A percentile compares a stretch with the other conserved stretches of the same genome.
Evolutionary conservation across 1,284 basidiomycete species (phyloP).

Genomic region (Hypsizygus ulmarius): DNA sequence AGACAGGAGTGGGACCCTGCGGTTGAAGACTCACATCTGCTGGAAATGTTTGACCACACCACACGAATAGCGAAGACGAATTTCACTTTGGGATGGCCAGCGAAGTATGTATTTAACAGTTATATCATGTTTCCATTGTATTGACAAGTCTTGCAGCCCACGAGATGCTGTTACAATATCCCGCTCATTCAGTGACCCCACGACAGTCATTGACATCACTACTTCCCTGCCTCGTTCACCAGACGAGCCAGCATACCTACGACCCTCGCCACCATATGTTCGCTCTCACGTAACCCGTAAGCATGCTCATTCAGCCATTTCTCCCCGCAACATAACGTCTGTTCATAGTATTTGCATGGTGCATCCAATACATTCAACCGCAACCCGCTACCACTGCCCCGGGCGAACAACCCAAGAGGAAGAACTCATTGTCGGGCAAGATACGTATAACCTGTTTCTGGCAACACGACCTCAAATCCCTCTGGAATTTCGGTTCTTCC

Average conservation of each 20-base stretch:
- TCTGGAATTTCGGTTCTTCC: conserved; percentile 76
- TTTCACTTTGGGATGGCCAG: conserved; percentile 94
- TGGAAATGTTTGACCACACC: conserved; percentile 85
- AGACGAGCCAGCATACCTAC: conserved; percentile 91
- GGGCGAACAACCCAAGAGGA: conserved; percentile 30
- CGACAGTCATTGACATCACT: conserved; percentile 88
- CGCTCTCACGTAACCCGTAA: conserved; percentile 82
- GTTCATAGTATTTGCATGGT: conserved; percentile 84
- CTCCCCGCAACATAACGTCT: conserved; percentile 9
- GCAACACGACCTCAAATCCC: conserved; percentile 91
- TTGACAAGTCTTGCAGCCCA: conserved; percentile 51
- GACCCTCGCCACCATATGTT: conserved; percentile 93
- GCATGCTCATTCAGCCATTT: conserved; percentile 27
- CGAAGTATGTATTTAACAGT: conserved; percentile 62
- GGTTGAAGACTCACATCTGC: conserved; percentile 79
- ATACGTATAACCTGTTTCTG: conserved; percentile 89
- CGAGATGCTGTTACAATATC: conserved; percentile 93
- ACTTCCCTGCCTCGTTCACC: conserved; percentile 92
- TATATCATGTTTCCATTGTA: conserved; percentile 6
- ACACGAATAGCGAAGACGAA: conserved; percentile 89
- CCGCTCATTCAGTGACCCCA: conserved; percentile 75
- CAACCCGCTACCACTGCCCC: conserved; percentile 33
- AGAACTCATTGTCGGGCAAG: conserved; percentile 34
- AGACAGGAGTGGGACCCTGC: conserved; percentile 91
- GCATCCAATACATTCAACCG: conserved; percentile 69